Evolutionary conservation across 768 basidiomycete genomes (phyloP), one percentile per base, ranked within the genome.

Genomic region (Wakefieldia striispora): DNA sequence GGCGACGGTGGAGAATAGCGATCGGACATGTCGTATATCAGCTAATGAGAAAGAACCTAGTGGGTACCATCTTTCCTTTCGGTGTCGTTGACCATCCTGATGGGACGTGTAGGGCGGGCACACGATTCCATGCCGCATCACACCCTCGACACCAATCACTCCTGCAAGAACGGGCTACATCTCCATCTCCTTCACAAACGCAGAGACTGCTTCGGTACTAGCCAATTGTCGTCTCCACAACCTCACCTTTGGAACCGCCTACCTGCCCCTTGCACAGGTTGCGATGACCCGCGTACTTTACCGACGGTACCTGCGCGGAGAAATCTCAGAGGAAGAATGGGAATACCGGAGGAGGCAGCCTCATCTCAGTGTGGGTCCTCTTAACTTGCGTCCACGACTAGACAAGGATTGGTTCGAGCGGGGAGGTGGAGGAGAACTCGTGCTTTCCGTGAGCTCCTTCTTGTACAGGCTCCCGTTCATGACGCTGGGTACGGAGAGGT

Each of bases 311-410:
- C 56, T 76, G 13, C 68, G 67, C 8, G 80, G 81, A 0, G 68
- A 78, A n/a, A 77, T 84, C 41, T 59, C 63, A 6, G 59, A 72
- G 40, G 70, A 70, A 3, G 82, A 83, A 58, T 83, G 82, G 82
- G 69, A 70, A 16, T 16, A 26, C 72, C 64, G 81, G 20, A 74
- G 68, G 49, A 68, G 61, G 42, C 72, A 82, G 50, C 78, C 80
- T 0, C 75, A 79, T 68, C 65, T 71, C 20, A 75, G 64, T 8
- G 72, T 65, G 6, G 80, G 80, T 3, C 81, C 80, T 12, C 53
- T 79, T n/a, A 82, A 76, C 59, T 46, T 81, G 20, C 70, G 82
- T 6, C 74, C 75, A 3, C 75, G 73, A 51, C 71, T 82, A 16
- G 74, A 80, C 59, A 50, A 60, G 19, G 52, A 69, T 2, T 82